Conservation (phyloP, 139 green algal genomes). For the Chlorella vulgaris region DNA sequence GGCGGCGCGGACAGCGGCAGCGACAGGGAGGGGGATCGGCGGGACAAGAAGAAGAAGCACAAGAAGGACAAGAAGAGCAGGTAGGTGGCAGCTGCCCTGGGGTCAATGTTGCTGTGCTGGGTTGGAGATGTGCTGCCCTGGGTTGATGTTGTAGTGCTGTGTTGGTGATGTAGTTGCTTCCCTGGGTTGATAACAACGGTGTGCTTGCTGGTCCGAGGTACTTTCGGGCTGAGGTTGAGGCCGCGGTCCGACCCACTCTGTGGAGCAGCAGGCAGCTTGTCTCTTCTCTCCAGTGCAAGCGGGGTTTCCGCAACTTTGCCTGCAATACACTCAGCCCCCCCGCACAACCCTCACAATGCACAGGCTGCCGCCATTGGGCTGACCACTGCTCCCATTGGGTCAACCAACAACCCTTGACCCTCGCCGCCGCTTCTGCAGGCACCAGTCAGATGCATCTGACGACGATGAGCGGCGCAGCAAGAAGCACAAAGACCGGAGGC, state of each 20-base stretch:
- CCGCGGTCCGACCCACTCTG: too few relatives aligned
- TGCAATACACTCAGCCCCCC: too few relatives aligned
- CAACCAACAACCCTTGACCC: not conserved
- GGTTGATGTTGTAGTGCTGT: not conserved
- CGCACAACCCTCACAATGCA: too few relatives aligned
- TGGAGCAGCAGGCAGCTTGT: too few relatives aligned
- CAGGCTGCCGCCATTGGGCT: too few relatives aligned
- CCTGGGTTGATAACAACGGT: too few relatives aligned
- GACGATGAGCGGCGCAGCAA: conserved; percentile 27
- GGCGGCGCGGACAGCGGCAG: not conserved
- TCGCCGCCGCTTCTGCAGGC: not conserved
- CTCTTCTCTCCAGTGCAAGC: too few relatives aligned
- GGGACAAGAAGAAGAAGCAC: conserved; percentile 37
- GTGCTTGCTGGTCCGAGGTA: too few relatives aligned
- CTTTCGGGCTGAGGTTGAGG: too few relatives aligned
- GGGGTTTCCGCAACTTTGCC: too few relatives aligned
- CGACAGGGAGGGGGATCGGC: conserved; percentile 36
- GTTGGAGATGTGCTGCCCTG: not conserved
- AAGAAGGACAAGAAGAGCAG: conserved; percentile 29
- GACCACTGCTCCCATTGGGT: too few relatives aligned
- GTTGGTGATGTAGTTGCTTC: too few relatives aligned
- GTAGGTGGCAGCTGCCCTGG: not conserved
- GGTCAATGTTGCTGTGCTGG: not conserved
- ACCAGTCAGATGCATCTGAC: not conserved
- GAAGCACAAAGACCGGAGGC: conserved; percentile 22